Percentiles rank a stretch among this genome's conserved stretches.
Conservation (phyloP, 768 basidiomycete genomes). For the Naganishia vishniacii region DNA sequence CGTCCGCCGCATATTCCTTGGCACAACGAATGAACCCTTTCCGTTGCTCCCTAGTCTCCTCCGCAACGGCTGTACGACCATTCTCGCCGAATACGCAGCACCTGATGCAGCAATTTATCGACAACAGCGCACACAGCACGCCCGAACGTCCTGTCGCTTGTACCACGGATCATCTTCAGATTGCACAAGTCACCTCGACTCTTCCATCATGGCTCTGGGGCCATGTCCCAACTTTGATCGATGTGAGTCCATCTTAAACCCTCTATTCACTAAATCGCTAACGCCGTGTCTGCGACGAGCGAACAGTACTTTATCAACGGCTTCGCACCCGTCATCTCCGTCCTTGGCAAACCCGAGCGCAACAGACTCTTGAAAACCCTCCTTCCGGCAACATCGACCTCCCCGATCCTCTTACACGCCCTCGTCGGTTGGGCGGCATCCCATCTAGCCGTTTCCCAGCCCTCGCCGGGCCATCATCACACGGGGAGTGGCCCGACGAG, state of each 20-base stretch:
- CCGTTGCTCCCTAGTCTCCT: background rate
- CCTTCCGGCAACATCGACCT: conserved; percentile 13
- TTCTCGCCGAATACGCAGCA: conserved; percentile 13
- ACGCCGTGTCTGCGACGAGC: background rate
- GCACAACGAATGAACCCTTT: too few relatives aligned
- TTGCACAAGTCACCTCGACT: background rate
- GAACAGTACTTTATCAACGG: conserved; percentile 24
- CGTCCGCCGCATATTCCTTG: background rate
- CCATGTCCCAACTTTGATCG: conserved; percentile 22
- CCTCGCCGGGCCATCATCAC: too few relatives aligned
- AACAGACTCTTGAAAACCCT: conserved; percentile 15
- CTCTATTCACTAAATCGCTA: background rate
- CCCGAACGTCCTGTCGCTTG: conserved; percentile 11
- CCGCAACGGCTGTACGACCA: conserved; percentile 9
- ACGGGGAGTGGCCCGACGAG: too few relatives aligned
- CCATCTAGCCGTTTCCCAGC: conserved; percentile 18
- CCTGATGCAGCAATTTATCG: conserved; percentile 2
- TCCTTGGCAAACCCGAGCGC: conserved; percentile 19
- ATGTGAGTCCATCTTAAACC: background rate
- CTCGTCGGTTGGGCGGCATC: conserved; percentile 23
- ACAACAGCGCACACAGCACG: background rate
- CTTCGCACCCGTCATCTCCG: conserved; percentile 25
- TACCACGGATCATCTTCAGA: conserved; percentile 8
- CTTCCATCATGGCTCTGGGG: conserved; percentile 24
- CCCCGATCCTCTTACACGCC: conserved; percentile 21